Base-by-base conservation (phyloP, 768 basidiomycete species). In the Suillus subalutaceus region DNA sequence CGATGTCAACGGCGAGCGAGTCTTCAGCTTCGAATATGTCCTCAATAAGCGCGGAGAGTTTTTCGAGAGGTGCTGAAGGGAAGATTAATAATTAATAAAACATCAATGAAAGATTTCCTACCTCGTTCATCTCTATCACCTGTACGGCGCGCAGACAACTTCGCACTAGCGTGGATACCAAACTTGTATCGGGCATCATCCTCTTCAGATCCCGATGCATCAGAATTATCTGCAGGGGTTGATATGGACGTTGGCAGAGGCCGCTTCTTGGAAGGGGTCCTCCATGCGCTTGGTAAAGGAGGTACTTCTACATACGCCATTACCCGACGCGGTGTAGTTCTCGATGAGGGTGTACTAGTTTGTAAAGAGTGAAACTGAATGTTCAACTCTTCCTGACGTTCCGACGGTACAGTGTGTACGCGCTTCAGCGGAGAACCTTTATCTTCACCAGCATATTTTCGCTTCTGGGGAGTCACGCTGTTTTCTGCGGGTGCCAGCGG, bases 1-100 rank as follows among this genome's bases (percentile, higher is more conserved):
- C 82, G 2, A 80, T 75, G 59, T 91, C 89, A 0, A 86, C 79
- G 3, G 89, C 84, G 18, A 94, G 79, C 0, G 83, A 75, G 72
- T 96, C 95, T 70, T 93, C 89, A 0, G 91, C 88, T 68, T 92
- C 90, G 64, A 97, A 92, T 18, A 97, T 84, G 63, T 97, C 94
- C 68, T 95, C 93, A 1, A 97, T 80, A 20, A 94, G 78, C 3
- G 88, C 86, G 0, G 80, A 82, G 12, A 99, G 82, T 74, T 92
- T 96, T 72, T 96, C 91, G 5, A 92, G 76, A 0, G 91, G 90
- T 2, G 78, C 91, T 90, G 41, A 30, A 35, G 65, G 53, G 26
- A 61, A 26, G 8, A 41, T 46, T 6, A 18, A 48, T 43, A 66
- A 69, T 64, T 63, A 62, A 30, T 62, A 32, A 40, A 32, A 56